These are phyloP conservation scores for Begonia masoniana DNA, from an alignment of 306 rosid species.

Conservation along the genomic window DNA sequence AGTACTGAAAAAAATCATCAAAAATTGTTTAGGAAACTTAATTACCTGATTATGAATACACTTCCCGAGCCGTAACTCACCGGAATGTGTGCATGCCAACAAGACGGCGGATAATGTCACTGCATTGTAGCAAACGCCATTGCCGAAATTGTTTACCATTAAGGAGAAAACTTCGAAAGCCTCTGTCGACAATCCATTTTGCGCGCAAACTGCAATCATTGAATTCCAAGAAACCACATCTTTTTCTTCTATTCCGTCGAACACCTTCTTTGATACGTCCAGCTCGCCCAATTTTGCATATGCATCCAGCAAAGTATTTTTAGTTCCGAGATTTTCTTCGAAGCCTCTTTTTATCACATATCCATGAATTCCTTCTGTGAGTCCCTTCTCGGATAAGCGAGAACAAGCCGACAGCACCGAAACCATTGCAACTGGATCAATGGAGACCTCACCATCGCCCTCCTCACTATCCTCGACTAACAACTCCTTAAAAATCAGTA, in stretches of 20 bases:
- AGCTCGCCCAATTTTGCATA: constrained; percentile 70
- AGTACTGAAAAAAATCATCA: not conserved
- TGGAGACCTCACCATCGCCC: constrained; percentile 18
- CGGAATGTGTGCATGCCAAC: constrained; percentile 67
- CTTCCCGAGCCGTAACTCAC: constrained; percentile 58
- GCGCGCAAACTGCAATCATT: constrained; percentile 64
- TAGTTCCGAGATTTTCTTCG: constrained; percentile 35
- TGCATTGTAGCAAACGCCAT: constrained; percentile 25
- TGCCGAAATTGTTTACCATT: constrained; percentile 29
- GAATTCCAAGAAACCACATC: constrained; percentile 85
- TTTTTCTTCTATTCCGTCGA: constrained; percentile 54
- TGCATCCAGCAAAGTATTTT: constrained; percentile 81
- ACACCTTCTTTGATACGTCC: constrained; percentile 44
- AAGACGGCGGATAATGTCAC: constrained; percentile 58
- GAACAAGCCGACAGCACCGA: constrained; percentile 68
- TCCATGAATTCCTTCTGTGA: constrained; percentile 55
- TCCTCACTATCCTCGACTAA: constrained; percentile 32
- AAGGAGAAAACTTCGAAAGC: constrained; percentile 47
- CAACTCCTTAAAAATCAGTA: constrained; percentile 48
- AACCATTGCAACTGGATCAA: constrained; percentile 50
- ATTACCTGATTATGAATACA: constrained; percentile 71
- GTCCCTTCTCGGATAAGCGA: constrained; percentile 29
- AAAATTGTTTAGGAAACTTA: not conserved
- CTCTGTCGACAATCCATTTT: constrained; percentile 49
- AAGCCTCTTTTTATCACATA: constrained; percentile 55